Conservation (phyloP, 2,329 filamentous ascomycete genomes). For the Fusarium sacchari region DNA sequence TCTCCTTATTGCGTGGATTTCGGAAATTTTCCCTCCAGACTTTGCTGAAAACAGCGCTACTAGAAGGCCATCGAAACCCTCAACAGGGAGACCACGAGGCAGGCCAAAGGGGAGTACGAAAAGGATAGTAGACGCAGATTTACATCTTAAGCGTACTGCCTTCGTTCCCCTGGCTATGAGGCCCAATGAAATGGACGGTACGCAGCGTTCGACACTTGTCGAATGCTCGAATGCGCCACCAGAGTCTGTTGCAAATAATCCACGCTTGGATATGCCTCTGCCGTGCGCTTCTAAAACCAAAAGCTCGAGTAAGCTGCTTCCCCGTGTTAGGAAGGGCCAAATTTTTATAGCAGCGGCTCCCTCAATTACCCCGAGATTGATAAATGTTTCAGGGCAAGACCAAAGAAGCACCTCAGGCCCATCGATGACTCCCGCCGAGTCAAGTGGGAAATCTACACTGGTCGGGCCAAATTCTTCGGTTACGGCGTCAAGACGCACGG, state of each 20-base stretch:
- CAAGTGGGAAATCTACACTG: neutral
- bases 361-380: neutral
- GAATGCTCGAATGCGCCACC: neutral
- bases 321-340: neutral
- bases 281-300: neutral
- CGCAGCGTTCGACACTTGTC: neutral
- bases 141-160: conserved; percentile 46
- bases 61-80: neutral
- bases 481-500: conserved; percentile 21
- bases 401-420: neutral
- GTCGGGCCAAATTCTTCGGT: neutral
- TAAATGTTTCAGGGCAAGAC: neutral
- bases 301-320: neutral
- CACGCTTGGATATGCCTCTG: neutral
- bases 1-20: conserved; percentile 69
- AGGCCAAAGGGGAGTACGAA: conserved; percentile 65
- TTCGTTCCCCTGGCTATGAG: conserved; percentile 1
- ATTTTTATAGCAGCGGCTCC: neutral
- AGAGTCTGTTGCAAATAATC: neutral
- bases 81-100: conserved; percentile 57
- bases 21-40: conserved; percentile 68
- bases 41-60: conserved; percentile 1
- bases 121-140: conserved; percentile 34
- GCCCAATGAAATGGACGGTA: neutral
- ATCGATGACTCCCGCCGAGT: neutral